Evolutionary conservation across 2,329 filamentous ascomycete genomes (phyloP), one percentile per base, ranked within the genome.

Genomic region (Pseudogymnoascus sp.): DNA sequence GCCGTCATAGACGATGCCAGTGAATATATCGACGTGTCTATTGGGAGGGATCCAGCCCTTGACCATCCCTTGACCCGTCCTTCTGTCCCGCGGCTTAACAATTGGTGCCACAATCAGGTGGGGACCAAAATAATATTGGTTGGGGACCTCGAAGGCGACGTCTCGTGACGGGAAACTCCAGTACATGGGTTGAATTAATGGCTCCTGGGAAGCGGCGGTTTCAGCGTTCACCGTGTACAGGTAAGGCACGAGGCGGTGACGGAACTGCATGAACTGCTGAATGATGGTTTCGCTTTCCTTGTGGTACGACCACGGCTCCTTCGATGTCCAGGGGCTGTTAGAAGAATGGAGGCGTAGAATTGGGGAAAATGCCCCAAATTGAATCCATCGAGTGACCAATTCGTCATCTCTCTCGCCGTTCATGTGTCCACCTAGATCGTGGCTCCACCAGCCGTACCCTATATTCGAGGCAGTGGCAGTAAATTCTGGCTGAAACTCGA

Each of bases 401-500:
- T 87, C 82, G 58, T 86, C 84, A 58, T 84, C 81, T 5, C 80
- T 78, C 38, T 72, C 72, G 3, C 85, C 85, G 2, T 71, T 69
- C 66, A 82, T 80, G 68, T 87, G 85, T 0, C 85, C 85, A n/a
- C 85, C 85, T 28, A 87, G 85, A 64, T 87, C 85, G 69, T 87
- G 84, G 58, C 81, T 84, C 85, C 85, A 87, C 84, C 84, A 87
- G 2, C 84, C 85, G 64, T 84, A 87, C 0, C 85, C 85, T 62
- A 87, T 85, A 69, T 88, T 87, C 8, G 82, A 84, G 0, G 85
- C 82, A 0, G 82, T 86, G 2, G 83, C 81, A 28, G 85, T 88
- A 67, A 87, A 87, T 67, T 87, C 84, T 6, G 85, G 84, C 68
- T 87, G 85, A 71, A 87, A 87, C 12, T 77, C 70, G 14, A 87